Conservation (phyloP, 805 yeast genomes). For the Pichia occidentalis region DNA sequence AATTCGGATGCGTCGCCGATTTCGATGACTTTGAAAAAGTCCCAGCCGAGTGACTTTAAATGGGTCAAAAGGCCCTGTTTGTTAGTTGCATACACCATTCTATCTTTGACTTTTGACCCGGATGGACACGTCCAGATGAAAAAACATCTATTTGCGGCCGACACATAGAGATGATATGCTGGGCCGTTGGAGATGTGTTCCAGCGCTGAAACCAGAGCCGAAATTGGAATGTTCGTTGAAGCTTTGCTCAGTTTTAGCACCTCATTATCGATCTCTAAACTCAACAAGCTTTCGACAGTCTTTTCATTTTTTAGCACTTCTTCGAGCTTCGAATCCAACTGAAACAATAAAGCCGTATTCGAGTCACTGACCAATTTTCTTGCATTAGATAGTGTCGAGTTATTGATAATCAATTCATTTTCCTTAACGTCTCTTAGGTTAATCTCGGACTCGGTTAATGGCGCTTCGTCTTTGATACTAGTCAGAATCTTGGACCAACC, state of each 20-base stretch:
- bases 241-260: background rate
- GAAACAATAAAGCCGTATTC: conserved; percentile 6
- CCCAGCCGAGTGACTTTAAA: conserved; percentile 35
- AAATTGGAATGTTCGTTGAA: background rate
- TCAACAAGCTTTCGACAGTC: background rate
- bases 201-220: background rate
- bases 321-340: conserved; percentile 2
- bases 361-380: conserved; percentile 7
- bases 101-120: conserved; percentile 78
- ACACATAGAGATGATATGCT: conserved; percentile 13
- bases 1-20: conserved; percentile 70
- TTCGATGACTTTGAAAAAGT: conserved; percentile 48
- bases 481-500: conserved; percentile 40
- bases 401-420: conserved; percentile 29
- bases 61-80: conserved; percentile 53
- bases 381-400: conserved; percentile 33
- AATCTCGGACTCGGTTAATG: conserved; percentile 56
- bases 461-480: conserved; percentile 35
- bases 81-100: conserved; percentile 89
- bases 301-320: background rate
- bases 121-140: conserved; percentile 89
- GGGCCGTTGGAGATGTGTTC: background rate
- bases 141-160: conserved; percentile 22
- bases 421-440: conserved; percentile 40
- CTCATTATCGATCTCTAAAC: conserved; percentile 8